phyloP scores from a whole-genome alignment of 352 stramenopile genomes.

The Globisporangium sylvaticum region DNA sequence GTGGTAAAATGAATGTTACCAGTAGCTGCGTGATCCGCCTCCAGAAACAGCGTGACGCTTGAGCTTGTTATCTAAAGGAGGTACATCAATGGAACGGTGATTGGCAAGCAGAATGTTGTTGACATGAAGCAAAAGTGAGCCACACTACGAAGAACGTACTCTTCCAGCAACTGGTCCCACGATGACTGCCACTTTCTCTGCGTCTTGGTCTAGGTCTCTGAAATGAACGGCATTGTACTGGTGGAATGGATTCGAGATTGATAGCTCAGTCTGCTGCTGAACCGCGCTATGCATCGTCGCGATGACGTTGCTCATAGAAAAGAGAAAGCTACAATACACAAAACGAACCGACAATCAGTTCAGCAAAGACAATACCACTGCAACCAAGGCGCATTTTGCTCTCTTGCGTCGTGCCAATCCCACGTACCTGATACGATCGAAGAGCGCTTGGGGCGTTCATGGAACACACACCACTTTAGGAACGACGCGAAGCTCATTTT shows the following conservation, averaged over 20 bases:
- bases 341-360: background rate
- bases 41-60: slow-evolving; percentile 31
- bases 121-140: background rate
- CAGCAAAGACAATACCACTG: background rate
- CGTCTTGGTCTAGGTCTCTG: slow-evolving; percentile 5
- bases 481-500: slow-evolving; percentile 74
- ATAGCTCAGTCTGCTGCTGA: slow-evolving; percentile 11
- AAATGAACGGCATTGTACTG: slow-evolving; percentile 37
- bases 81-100: background rate
- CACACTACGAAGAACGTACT: slow-evolving; percentile 12
- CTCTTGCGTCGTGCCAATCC: background rate
- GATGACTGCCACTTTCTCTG: slow-evolving; percentile 27
- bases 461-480: slow-evolving; percentile 61
- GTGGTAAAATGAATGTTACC: background rate
- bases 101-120: background rate
- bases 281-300: slow-evolving; percentile 30
- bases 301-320: slow-evolving; percentile 35
- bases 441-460: slow-evolving; percentile 50
- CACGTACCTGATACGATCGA: slow-evolving; percentile 45
- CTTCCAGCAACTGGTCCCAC: slow-evolving; percentile 39
- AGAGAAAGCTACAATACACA: slow-evolving; percentile 31
- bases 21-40: slow-evolving; percentile 23
- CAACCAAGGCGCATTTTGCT: background rate
- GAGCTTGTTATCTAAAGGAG: slow-evolving; percentile 18
- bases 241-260: slow-evolving; percentile 17